A percentile compares a stretch with the other conserved stretches of the same genome.
phyloP scores from a whole-genome alignment of 2,329 filamentous ascomycete genomes.

The Aureobasidium namibiae region DNA sequence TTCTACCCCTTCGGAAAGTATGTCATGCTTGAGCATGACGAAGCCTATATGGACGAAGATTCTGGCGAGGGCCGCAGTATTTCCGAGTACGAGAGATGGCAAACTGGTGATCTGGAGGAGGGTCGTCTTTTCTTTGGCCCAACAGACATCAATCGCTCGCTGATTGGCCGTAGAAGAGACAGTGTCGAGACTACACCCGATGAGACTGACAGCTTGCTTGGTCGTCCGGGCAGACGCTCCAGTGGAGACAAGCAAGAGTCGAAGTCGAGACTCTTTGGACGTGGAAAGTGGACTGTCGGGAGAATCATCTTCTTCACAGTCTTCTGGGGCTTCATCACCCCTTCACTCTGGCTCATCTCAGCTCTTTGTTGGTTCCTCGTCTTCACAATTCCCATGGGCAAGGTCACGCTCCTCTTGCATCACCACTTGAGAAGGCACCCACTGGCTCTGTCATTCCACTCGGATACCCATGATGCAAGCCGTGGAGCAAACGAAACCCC shows the following conservation, averaged over 20 bases:
- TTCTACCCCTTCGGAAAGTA: conserved; percentile 97
- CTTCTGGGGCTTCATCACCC: conserved; percentile 89
- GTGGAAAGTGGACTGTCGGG: conserved; percentile 91
- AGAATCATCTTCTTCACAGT: conserved; percentile 92
- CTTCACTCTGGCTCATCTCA: conserved; percentile 76
- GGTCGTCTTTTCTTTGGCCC: conserved; percentile 94
- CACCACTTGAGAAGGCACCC: conserved; percentile 89
- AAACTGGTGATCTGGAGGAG: conserved; percentile 92
- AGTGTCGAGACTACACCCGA: conserved; percentile 75
- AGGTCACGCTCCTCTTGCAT: conserved; percentile 81
- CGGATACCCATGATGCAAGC: conserved; percentile 60
- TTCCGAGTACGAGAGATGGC: conserved; percentile 98
- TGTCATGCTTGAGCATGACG: conserved; percentile 85
- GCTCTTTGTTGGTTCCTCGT: conserved; percentile 91
- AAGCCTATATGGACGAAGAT: conserved; percentile 89
- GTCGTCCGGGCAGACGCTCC: conserved; percentile 47
- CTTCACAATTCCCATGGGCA: conserved; percentile 98
- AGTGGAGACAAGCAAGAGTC: conserved; percentile 24
- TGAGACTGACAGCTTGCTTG: conserved; percentile 85
- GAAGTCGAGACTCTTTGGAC: conserved; percentile 85
- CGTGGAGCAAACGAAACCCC: conserved; percentile 41
- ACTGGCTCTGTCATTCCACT: conserved; percentile 85
- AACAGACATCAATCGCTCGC: conserved; percentile 56
- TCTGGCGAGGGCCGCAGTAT: conserved; percentile 94
- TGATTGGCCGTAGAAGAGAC: conserved; percentile 76